Base-by-base conservation (phyloP, 2,329 filamentous ascomycete genomes). In the Bertia moriformis region DNA sequence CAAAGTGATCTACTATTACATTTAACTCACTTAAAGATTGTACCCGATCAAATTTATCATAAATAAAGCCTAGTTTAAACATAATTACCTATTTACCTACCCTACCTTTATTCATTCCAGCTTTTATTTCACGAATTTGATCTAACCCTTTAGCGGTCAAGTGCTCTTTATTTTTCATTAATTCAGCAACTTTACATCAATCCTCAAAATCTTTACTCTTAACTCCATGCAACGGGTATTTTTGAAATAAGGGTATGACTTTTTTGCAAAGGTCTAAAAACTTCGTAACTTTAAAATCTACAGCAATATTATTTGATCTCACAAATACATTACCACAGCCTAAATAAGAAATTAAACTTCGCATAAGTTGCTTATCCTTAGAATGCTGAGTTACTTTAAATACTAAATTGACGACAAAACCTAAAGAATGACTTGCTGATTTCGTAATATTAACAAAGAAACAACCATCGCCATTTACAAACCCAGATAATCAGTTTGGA, bases 401-500 rank as follows among this genome's bases (percentile, higher is more conserved):
- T 14, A 14, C 4, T 39, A 27, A 39, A 15, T 3, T 15, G 18
- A 41, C 37, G 3, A 14, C 10, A 13, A 22, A 15, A 24, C 37
- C 18, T 32, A 3, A 7, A 15, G 18, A 40, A 29, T 27, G 15
- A 10, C 7, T 5, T 19, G 33, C 7, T 18, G 39, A 40, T 39
- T 40, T 40, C 4, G 10, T 4, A 18, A 40, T 19, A 22, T 29
- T 36, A 14, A 39, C 18, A 18, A 12, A 32, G 18, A 39, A 39
- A 39, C 24, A 39, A 14, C 19, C 38, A 10, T 39, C 38, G 14
- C 38, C 29, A 13, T 22, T 18, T 14, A 20, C 18, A 18, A 39
- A 39, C 19, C 38, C 38, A 12, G 20, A 15, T 41, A 43, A 14
- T 29, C 27, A 42, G 20, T 39, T 33, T 39, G 33, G 37, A 43